Conservation (phyloP, 805 yeast genomes). For the Ogataea paradorogensis region DNA sequence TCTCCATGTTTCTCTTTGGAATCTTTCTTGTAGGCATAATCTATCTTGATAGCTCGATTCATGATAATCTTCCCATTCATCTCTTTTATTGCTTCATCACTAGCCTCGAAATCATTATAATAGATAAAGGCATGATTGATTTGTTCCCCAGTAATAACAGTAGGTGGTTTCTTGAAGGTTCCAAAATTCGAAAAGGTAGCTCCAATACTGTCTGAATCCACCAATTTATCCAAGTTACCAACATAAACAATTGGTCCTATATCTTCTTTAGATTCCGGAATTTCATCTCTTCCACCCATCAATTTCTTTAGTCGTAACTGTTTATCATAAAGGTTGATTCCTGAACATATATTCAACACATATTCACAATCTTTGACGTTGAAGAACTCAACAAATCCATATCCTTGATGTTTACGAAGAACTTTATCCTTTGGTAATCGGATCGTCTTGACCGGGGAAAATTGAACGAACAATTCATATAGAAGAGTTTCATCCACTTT, state of each 20-base stretch:
- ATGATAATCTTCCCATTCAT: constrained; percentile 69
- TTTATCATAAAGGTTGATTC: constrained; percentile 60
- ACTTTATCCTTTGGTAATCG: constrained; percentile 80
- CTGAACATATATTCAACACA: constrained; percentile 56
- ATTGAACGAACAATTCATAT: constrained; percentile 81
- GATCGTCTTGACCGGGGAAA: constrained; percentile 71
- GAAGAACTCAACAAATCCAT: constrained; percentile 77
- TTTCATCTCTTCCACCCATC: constrained; percentile 13
- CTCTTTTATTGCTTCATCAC: constrained; percentile 68
- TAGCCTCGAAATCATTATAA: constrained; percentile 58
- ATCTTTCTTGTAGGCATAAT: constrained; percentile 70
- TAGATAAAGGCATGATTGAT: constrained; percentile 68
- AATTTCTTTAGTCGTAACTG: constrained; percentile 54
- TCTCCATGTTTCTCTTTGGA: constrained; percentile 73
- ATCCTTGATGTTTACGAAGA: constrained; percentile 73
- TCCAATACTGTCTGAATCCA: constrained; percentile 54
- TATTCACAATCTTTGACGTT: constrained; percentile 65
- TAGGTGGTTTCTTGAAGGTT: constrained; percentile 41
- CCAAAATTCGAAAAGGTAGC: constrained; percentile 74
- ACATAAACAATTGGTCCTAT: constrained; percentile 52
- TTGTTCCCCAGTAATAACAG: constrained; percentile 48
- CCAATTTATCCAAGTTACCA: constrained; percentile 63
- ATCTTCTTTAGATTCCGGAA: constrained; percentile 17
- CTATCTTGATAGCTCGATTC: constrained; percentile 58
- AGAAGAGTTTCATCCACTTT: constrained; percentile 67